Percentiles rank a stretch among this genome's conserved stretches.
Evolutionary conservation across 2,329 filamentous ascomycete species (phyloP).

Genomic region (Ophiostoma sp.): DNA sequence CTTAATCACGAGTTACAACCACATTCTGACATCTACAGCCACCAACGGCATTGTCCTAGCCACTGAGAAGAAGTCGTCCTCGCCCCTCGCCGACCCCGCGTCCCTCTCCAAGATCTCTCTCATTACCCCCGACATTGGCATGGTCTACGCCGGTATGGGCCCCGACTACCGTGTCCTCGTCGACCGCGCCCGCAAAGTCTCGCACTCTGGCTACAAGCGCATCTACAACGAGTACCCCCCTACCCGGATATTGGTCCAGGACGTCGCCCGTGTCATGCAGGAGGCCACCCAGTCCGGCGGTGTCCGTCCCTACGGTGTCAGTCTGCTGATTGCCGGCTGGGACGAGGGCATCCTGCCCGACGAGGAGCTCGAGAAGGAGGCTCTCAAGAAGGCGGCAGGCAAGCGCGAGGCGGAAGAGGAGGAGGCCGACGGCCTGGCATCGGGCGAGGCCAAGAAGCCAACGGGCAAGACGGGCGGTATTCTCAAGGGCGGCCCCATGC

Average conservation of each 20-base stretch:
- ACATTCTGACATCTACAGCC: slow-evolving; percentile 48
- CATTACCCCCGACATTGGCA: slow-evolving; percentile 98
- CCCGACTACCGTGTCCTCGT: slow-evolving; percentile 97
- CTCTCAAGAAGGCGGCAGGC: slow-evolving; percentile 42
- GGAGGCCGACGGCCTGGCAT: slow-evolving; percentile 26
- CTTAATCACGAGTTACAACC: neutral
- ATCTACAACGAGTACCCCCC: slow-evolving; percentile 99
- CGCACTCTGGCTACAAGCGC: slow-evolving; percentile 97
- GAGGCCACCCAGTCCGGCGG: slow-evolving; percentile 97
- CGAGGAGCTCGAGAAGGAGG: slow-evolving; percentile 55
- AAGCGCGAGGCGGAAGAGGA: slow-evolving; percentile 40
- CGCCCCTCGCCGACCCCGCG: slow-evolving; percentile 88
- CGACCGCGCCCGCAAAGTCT: slow-evolving; percentile 96
- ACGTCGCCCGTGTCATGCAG: slow-evolving; percentile 96
- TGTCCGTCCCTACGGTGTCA: slow-evolving; percentile 95
- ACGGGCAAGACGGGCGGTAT: slow-evolving; percentile 90
- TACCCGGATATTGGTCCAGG: slow-evolving; percentile 96
- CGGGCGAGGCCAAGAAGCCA: slow-evolving; percentile 64
- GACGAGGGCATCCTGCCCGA: slow-evolving; percentile 94
- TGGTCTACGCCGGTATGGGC: slow-evolving; percentile 99
- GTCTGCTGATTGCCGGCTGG: slow-evolving; percentile 92
- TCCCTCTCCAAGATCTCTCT: slow-evolving; percentile 96
- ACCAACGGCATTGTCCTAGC: slow-evolving; percentile 98
- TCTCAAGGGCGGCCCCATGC: slow-evolving; percentile 88
- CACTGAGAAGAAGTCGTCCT: slow-evolving; percentile 99